Evolutionary conservation across 164 flowering plant genomes (phyloP), one percentile per base, ranked within the genome.

Genomic region (Dillenia suffruticosa): DNA sequence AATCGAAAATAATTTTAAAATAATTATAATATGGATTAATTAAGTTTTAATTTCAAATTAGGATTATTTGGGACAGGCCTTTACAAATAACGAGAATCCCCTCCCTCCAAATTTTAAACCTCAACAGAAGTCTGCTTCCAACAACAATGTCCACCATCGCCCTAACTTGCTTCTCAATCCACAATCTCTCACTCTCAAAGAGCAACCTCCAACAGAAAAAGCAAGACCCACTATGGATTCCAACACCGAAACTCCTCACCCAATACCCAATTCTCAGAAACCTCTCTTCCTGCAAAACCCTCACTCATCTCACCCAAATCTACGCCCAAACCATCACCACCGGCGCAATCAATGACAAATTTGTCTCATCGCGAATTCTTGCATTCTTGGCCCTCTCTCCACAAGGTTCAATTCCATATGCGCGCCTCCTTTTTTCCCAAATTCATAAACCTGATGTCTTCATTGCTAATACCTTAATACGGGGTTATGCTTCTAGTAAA

Each of bases 381-480:
- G 69, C 73, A 14, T 73, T 73, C 17, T 22, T 70, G 3, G 73
- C 76, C n/a, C 76, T 73, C 56, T 73, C 73, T 13, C 76, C 73
- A 2, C 44, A 65, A 3, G 76, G 76, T 14, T 69, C 70, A 5
- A 64, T 69, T 40, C 51, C 64, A 12, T 73, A 69, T 44, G 72
- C 76, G 55, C 68, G 64, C 24, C 63, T 51, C 50, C 70, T 69
- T 19, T 73, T 68, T 22, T 60, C 50, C 44, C 63, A 44, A 32
- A 68, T 73, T 13, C 46, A 16, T 11, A 57, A 65, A 45, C 76
- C 76, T 9, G 76, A 73, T 52, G 19, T 59, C 55, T 73, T 73
- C 60, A 66, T 51, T 0, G 62, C 62, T 32, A 73, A 73, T 32
- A 73, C 73, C 24, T 58, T 73, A 16, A 51, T 73, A 40, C 51